Conservation (phyloP, 352 stramenopile genomes). For the Peronospora destructor region DNA sequence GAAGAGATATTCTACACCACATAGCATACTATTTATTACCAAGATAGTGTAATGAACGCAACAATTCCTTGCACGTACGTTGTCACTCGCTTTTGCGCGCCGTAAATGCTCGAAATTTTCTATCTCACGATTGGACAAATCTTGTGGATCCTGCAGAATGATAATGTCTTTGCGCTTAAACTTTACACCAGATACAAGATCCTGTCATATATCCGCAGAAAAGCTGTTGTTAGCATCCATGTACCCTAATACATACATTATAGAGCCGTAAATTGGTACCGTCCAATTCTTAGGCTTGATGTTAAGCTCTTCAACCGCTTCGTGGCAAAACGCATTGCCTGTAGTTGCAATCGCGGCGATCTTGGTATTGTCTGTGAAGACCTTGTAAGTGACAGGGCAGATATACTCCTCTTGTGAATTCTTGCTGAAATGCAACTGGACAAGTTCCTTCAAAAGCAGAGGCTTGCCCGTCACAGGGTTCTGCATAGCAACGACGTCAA, state of each 20-base stretch:
- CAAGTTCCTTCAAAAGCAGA: constrained; percentile 90
- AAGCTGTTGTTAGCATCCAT: constrained; percentile 10
- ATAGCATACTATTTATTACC: background rate
- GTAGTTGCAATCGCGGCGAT: constrained; percentile 73
- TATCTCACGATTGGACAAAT: constrained; percentile 90
- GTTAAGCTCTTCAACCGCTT: constrained; percentile 97
- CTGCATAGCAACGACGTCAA: constrained; percentile 16
- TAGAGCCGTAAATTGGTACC: constrained; percentile 18
- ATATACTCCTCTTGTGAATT: constrained; percentile 75
- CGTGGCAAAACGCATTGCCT: constrained; percentile 95
- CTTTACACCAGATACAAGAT: constrained; percentile 90
- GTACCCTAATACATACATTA: background rate
- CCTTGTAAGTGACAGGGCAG: constrained; percentile 96
- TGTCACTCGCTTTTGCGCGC: constrained; percentile 42
- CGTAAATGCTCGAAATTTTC: constrained; percentile 96
- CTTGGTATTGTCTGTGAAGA: constrained; percentile 86
- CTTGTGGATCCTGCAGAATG: constrained; percentile 91
- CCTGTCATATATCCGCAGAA: constrained; percentile 31
- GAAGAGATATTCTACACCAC: constrained; percentile 10
- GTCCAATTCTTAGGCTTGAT: constrained; percentile 96
- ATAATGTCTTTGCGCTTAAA: constrained; percentile 93
- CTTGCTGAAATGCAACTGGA: constrained; percentile 82
- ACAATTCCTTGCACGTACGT: constrained; percentile 18
- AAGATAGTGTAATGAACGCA: background rate
- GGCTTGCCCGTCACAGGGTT: constrained; percentile 93